Evolutionary conservation across 2,329 filamentous ascomycete species (phyloP).

Genomic region (Pestalotiopsis sp.): DNA sequence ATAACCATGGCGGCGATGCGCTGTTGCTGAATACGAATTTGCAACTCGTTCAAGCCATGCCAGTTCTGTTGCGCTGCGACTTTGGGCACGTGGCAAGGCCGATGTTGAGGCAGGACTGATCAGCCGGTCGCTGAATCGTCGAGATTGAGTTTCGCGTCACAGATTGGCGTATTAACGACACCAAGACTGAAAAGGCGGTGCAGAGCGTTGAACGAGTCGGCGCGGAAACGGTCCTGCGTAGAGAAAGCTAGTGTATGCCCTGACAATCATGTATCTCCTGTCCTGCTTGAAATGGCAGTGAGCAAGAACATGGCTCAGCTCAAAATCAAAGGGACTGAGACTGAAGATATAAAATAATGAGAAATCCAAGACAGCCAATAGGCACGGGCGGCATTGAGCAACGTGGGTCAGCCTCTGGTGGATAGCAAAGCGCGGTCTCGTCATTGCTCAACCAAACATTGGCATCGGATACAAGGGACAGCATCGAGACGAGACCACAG

Average conservation of each 20-base stretch:
- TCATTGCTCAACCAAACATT: not conserved
- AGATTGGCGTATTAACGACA: not conserved
- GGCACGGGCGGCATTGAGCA: not conserved
- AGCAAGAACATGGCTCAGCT: too few relatives aligned
- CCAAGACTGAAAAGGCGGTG: not conserved
- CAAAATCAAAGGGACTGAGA: too few relatives aligned
- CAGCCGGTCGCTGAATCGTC: not conserved
- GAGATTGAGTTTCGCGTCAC: not conserved
- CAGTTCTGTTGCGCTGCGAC: not conserved
- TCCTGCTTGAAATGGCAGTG: too few relatives aligned
- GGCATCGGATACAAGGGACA: not conserved
- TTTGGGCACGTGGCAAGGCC: not conserved
- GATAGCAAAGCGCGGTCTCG: not conserved
- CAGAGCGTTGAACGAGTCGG: not conserved
- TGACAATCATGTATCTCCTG: too few relatives aligned
- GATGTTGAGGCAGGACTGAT: not conserved
- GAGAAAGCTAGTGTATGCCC: too few relatives aligned
- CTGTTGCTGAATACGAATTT: too few relatives aligned
- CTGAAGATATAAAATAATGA: not conserved
- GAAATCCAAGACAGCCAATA: not conserved
- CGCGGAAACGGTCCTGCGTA: not conserved
- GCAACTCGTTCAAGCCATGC: too few relatives aligned
- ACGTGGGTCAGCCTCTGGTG: slow-evolving; percentile 6
- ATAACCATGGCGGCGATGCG: not conserved
- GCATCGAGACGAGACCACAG: not conserved